Percentiles rank a stretch among this genome's conserved stretches.
phyloP scores from a whole-genome alignment of 805 yeast genomes.

The Metschnikowia kofuensis region DNA sequence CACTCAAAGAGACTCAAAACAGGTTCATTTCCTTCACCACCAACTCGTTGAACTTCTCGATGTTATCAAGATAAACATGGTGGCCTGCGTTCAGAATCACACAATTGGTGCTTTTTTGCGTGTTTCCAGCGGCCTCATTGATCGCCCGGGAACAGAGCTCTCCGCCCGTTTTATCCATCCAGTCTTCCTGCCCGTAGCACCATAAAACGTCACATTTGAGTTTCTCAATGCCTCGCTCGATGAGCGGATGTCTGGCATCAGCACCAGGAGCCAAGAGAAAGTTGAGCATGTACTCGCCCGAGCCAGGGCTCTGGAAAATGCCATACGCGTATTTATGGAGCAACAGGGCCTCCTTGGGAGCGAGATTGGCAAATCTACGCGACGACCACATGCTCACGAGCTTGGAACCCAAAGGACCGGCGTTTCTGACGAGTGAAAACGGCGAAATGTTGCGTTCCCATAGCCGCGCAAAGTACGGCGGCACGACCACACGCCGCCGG shows the following conservation, averaged over 20 bases:
- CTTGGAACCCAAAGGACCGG: slow-evolving; percentile 82
- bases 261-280: slow-evolving; percentile 90
- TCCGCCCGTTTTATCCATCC: slow-evolving; percentile 59
- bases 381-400: slow-evolving; percentile 88
- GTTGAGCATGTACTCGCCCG: slow-evolving; percentile 90
- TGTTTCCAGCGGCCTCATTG: slow-evolving; percentile 16
- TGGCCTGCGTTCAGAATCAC: slow-evolving; percentile 64
- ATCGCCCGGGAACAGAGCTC: slow-evolving; percentile 35
- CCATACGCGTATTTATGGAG: slow-evolving; percentile 80
- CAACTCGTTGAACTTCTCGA: slow-evolving; percentile 48
- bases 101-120: slow-evolving; percentile 26
- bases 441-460: slow-evolving; percentile 92
- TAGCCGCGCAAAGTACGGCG: slow-evolving; percentile 71
- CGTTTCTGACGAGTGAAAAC: slow-evolving; percentile 68
- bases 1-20: too few species aligned
- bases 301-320: slow-evolving; percentile 82
- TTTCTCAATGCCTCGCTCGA: slow-evolving; percentile 45
- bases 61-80: slow-evolving; percentile 74
- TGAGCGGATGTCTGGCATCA: slow-evolving; percentile 73
- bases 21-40: slow-evolving; percentile 50
- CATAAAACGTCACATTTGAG: slow-evolving; percentile 65
- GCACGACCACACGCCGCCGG: slow-evolving; percentile 45
- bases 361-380: slow-evolving; percentile 67
- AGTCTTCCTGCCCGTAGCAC: slow-evolving; percentile 79
- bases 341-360: slow-evolving; percentile 41